phyloP scores from a whole-genome alignment of 1,139 yeast genomes.

The Pichia sp. region DNA sequence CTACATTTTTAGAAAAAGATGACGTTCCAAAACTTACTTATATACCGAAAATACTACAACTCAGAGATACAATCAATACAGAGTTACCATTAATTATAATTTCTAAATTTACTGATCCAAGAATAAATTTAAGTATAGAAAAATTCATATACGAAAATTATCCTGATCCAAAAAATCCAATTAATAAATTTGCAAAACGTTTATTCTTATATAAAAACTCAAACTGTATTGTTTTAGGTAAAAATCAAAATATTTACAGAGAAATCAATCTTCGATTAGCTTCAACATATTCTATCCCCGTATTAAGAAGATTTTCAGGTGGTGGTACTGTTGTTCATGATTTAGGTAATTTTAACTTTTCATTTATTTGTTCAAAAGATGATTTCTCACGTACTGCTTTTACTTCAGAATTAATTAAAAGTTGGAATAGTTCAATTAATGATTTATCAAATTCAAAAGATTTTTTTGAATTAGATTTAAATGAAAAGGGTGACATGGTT shows the following conservation, averaged over 20 bases:
- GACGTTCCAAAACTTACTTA: constrained; percentile 13
- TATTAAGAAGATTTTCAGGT: constrained; percentile 78
- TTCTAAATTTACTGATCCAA: constrained; percentile 56
- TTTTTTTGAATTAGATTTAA: constrained; percentile 38
- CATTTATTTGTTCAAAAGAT: constrained; percentile 61
- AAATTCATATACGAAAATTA: constrained; percentile 64
- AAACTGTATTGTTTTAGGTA: constrained; percentile 90
- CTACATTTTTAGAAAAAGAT: constrained; percentile 6
- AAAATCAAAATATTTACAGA: constrained; percentile 92
- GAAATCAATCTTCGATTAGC: constrained; percentile 69
- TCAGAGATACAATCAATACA: constrained; percentile 29
- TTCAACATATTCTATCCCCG: constrained; percentile 49
- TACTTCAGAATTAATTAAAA: constrained; percentile 46
- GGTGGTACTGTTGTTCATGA: constrained; percentile 99
- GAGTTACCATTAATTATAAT: constrained; percentile 29
- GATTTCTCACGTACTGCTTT: constrained; percentile 62
- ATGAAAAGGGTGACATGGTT: constrained; percentile 75
- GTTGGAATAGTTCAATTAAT: constrained; percentile 37
- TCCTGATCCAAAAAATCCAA: constrained; percentile 36
- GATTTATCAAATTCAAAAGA: background rate
- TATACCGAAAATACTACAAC: constrained; percentile 18
- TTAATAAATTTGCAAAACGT: constrained; percentile 35
- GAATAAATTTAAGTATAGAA: constrained; percentile 73
- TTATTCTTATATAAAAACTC: constrained; percentile 68
- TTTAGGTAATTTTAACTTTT: constrained; percentile 81